Evolutionary conservation across 176 grass and related monocot genomes (phyloP), one percentile per base, ranked within the genome.

Genomic region (Triticum turgidum): DNA sequence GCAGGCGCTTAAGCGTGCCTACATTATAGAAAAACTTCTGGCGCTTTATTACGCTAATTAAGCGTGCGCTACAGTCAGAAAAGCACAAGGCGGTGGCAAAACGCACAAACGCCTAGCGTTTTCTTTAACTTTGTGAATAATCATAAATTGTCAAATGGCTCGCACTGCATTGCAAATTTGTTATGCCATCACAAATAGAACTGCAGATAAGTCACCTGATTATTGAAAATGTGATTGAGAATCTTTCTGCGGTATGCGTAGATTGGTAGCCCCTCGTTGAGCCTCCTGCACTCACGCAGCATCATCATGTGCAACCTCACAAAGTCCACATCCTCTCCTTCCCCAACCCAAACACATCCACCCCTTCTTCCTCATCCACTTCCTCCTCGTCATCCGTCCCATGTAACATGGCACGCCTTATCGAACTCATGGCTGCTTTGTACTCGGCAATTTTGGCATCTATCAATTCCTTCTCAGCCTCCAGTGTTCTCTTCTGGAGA

Each of bases 231-330:
- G 76, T 91, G 84, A 15, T 75, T 66, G 4, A 98, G 84, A 79
- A 98, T 89, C 61, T 77, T 87, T 25, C 61, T 88, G 35, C 93
- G 87, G 69, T 65, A 86, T 3, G 79, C 84, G 42, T 95, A 95
- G 41, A 98, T 91, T 3, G 96, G 96, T 73, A 95, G 83, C 5
- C 93, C 93, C 25, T 98, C 96, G 56, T 94, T 89, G 29, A 98
- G 86, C 88, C 91, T 89, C 82, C 93, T 61, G 39, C 96, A 95
- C 71, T 98, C 93, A 34, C 96, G 90, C 69, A 84, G 30, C 82
- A 94, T 79, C 49, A 89, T 77, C 80, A 69, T 64, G 70, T 94
- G 91, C 75, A 94, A 77, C 74, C 58, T 77, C 22, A 29, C 78
- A 63, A 92, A 94, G 64, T 94, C 87, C 61, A 95, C 30, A 30